Percentiles rank a stretch among this genome's conserved stretches.
Conservation (phyloP, 2,329 filamentous ascomycete genomes). For the Verticillium dahliae region DNA sequence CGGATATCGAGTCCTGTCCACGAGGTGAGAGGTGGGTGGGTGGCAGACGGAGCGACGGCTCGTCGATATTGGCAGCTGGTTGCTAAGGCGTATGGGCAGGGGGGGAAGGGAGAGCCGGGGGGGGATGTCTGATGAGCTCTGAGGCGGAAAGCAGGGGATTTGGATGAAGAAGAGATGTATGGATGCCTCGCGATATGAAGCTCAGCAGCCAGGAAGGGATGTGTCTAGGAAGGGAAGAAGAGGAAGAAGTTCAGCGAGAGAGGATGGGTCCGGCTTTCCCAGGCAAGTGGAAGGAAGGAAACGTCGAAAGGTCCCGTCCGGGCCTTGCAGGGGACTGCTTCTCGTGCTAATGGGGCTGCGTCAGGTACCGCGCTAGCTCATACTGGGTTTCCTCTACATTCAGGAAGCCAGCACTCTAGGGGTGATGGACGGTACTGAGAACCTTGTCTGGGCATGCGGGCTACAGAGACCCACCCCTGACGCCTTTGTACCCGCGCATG, state of each 20-base stretch:
- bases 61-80: background rate
- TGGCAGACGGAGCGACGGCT: background rate
- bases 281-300: constrained; percentile 3
- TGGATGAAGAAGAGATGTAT: background rate
- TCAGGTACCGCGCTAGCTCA: background rate
- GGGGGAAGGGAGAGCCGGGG: background rate
- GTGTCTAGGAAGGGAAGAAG: constrained; percentile 1
- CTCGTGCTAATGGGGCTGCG: constrained; percentile 2
- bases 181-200: background rate
- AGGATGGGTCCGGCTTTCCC: constrained; percentile 3
- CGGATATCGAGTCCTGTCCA: background rate
- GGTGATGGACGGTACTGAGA: background rate
- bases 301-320: constrained; percentile 3
- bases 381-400: background rate
- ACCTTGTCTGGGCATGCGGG: background rate
- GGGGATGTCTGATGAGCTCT: background rate
- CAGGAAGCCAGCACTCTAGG: background rate
- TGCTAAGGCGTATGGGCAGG: background rate
- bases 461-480: constrained; percentile 1
- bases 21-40: background rate
- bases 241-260: constrained; percentile 5
- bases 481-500: constrained; percentile 2
- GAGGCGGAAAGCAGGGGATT: background rate
- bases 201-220: background rate
- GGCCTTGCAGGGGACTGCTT: background rate